Evolutionary conservation across 139 green algal species (phyloP), one percentile per base, ranked within the genome.

Genomic region (Ostreobium quekettii): DNA sequence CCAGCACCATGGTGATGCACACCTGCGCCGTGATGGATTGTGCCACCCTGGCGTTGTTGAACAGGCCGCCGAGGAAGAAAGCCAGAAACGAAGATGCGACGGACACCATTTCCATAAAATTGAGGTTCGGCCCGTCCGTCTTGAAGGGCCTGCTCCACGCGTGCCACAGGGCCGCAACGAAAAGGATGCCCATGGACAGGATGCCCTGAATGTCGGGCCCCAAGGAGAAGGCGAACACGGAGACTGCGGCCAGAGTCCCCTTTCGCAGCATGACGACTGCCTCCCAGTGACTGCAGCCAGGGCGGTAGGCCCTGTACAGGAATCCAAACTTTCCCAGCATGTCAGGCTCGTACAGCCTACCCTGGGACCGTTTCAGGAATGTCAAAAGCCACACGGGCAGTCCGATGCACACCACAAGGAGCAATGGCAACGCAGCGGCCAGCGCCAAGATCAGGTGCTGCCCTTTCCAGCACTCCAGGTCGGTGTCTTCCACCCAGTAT

Each of bases 151-250:
- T 4, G 7, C 35, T 36, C 3, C 49, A 6, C 5, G 35, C 35
- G 35, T 68, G 61, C 8, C 49, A 68, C 6, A 36, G 37, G 11
- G 53, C 22, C 26, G 61, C 61, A 15, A 68, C 8, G 4, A 56
- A 24, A 22, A 68, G 35, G n/a, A 68, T 36, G 11, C 6, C 36
- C 22, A 68, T 26, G n/a, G 35, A 36, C 30, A 68, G 36, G 5
- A 68, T 37, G 15, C 61, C 61, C 36, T 68, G 61, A 3, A 68
- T 36, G 42, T 68, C 53, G 26, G 37, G 22, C 5, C 61, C 36
- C 6, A 68, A n/a, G 11, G 61, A 24, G 26, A 57, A 68, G n/a
- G 61, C 35, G 36, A 68, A 68, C 11, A 68, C 61, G 35, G 53
- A 36, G 3, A 68, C 36, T 19, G 31, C 61, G 22, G 36, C 61